A percentile compares a stretch with the other conserved stretches of the same genome.
Conservation (phyloP, 441 rosid species). For the Gossypium schwendimanii region DNA sequence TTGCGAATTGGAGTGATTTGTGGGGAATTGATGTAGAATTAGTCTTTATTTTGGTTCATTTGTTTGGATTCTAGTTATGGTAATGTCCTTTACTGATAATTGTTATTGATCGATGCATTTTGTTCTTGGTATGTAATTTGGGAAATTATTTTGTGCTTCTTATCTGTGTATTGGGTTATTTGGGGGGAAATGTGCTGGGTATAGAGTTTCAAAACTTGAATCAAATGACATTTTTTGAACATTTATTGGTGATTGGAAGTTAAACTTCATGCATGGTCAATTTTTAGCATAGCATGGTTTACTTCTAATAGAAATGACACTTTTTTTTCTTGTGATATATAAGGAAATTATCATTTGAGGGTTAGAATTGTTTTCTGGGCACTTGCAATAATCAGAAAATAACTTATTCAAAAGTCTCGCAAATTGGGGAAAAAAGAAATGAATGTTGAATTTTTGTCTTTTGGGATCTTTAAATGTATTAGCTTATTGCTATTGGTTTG, state of each 20-base stretch:
- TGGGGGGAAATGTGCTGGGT: too few relatives aligned
- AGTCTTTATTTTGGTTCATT: neutral
- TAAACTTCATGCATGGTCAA: too few relatives aligned
- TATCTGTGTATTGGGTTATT: neutral
- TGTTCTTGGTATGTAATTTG: neutral
- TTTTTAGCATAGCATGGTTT: too few relatives aligned
- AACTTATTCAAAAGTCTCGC: neutral
- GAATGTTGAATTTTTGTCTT: neutral
- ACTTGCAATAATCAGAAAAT: neutral
- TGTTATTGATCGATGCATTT: neutral
- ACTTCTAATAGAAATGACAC: too few relatives aligned
- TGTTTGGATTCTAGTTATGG: neutral
- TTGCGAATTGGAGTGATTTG: neutral
- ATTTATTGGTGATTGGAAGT: too few relatives aligned
- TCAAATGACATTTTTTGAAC: too few relatives aligned
- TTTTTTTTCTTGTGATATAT: too few relatives aligned
- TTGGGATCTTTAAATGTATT: neutral
- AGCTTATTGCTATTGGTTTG: neutral
- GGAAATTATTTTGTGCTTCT: neutral
- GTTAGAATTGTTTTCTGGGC: neutral
- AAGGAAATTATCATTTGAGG: neutral
- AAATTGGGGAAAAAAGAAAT: neutral
- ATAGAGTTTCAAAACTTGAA: too few relatives aligned
- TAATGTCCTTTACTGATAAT: neutral
- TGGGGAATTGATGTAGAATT: neutral